Evolutionary conservation across 805 yeast species (phyloP).

Genomic region (Brettanomyces naardenensis): DNA sequence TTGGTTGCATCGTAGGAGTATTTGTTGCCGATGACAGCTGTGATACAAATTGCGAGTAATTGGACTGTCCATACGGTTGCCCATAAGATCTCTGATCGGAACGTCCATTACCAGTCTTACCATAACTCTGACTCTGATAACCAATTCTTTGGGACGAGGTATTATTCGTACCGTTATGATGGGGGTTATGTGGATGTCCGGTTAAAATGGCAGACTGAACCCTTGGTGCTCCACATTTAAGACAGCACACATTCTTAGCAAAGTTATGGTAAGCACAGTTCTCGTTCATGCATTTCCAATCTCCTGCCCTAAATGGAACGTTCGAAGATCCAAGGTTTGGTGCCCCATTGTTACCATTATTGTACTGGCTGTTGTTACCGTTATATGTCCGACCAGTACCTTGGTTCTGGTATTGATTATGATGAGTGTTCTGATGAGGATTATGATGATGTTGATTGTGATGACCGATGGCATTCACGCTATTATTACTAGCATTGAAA

Average conservation of each 20-base stretch:
- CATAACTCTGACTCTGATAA: too few species aligned
- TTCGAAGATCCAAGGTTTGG: conserved; percentile 23
- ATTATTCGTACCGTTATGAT: conserved; percentile 13
- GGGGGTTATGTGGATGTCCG: conserved; percentile 23
- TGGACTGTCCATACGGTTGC: not conserved
- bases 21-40: conserved; percentile 2
- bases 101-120: not conserved
- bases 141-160: too few species aligned
- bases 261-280: conserved; percentile 83
- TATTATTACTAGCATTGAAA: conserved; percentile 9
- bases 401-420: conserved; percentile 9
- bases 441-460: conserved; percentile 9
- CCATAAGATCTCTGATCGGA: not conserved
- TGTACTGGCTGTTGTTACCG: conserved; percentile 12
- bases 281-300: conserved; percentile 84
- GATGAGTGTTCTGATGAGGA: conserved; percentile 11
- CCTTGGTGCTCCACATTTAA: conserved; percentile 81
- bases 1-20: not conserved
- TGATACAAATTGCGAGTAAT: conserved; percentile 1
- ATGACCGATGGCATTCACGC: conserved; percentile 2
- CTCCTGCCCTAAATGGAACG: conserved; percentile 96
- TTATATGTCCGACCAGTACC: conserved; percentile 12
- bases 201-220: conserved; percentile 24
- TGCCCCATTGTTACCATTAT: conserved; percentile 13
- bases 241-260: conserved; percentile 81